These are phyloP conservation scores for Adiantum capillusveneris DNA, from an alignment of 75 land plant species.

Conservation along the genomic window DNA sequence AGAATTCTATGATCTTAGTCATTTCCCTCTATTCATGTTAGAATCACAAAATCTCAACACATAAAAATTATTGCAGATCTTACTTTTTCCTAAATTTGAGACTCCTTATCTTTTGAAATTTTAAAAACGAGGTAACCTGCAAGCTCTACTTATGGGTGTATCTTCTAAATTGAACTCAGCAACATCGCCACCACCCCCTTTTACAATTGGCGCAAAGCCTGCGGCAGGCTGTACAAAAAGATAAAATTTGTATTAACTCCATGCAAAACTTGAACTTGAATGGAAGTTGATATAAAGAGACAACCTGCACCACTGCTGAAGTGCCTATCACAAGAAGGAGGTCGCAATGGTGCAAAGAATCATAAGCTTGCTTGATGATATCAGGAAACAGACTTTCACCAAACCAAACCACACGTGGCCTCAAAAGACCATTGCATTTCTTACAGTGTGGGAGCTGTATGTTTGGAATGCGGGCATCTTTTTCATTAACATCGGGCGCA, in stretches of 20 bases:
- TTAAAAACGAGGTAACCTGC: constrained; percentile 16
- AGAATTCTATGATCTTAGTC: too few relatives aligned
- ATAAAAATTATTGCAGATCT: background rate
- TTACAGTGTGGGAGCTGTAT: constrained; percentile 39
- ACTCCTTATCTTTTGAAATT: too few relatives aligned
- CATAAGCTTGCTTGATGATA: constrained; percentile 20
- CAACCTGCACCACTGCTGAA: constrained; percentile 50
- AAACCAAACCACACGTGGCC: constrained; percentile 58
- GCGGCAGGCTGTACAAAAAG: constrained; percentile 39
- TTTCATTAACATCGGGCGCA: constrained; percentile 22
- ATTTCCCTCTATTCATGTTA: too few relatives aligned
- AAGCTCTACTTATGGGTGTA: constrained; percentile 31
- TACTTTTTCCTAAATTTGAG: too few relatives aligned
- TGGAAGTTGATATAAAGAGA: too few relatives aligned
- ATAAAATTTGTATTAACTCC: too few relatives aligned
- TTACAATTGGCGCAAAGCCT: constrained; percentile 42
- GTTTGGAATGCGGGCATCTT: constrained; percentile 30
- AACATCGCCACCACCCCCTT: constrained; percentile 35
- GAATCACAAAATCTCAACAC: background rate
- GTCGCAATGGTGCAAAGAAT: constrained; percentile 32
- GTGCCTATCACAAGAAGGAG: constrained; percentile 44
- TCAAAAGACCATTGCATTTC: constrained; percentile 38
- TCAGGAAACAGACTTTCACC: constrained; percentile 34
- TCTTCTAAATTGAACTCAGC: constrained; percentile 49
- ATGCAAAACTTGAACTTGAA: too few relatives aligned